phyloP scores from a whole-genome alignment of 164 flowering plant species.

The Aristolochia fimbriata region DNA sequence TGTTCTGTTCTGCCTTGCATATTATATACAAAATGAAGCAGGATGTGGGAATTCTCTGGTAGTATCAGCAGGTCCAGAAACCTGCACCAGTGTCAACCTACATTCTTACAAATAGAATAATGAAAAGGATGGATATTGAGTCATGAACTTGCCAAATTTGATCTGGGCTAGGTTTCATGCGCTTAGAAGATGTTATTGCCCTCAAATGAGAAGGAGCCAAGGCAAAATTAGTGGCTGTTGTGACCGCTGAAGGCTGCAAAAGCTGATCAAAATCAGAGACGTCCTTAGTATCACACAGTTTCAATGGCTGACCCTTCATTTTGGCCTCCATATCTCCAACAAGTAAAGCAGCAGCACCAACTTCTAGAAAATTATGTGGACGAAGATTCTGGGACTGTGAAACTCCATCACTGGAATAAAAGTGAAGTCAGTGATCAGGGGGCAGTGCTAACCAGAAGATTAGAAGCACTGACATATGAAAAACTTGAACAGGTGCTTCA shows the following conservation, averaged over 20 bases:
- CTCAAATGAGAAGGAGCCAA: constrained; percentile 77
- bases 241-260: constrained; percentile 70
- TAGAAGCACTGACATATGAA: too few species aligned
- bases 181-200: constrained; percentile 85
- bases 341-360: constrained; percentile 94
- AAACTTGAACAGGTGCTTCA: too few species aligned
- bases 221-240: constrained; percentile 57
- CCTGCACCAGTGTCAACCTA: background rate
- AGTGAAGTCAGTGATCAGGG: background rate
- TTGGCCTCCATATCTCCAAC: constrained; percentile 77
- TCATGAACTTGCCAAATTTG: constrained; percentile 61
- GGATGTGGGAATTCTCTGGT: too few species aligned
- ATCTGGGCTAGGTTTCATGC: constrained; percentile 57
- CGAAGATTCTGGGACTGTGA: constrained; percentile 41
- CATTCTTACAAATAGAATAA: background rate
- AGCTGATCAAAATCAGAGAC: constrained; percentile 73
- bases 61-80: too few species aligned
- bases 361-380: constrained; percentile 65
- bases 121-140: background rate
- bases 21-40: too few species aligned
- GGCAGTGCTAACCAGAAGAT: too few species aligned
- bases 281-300: constrained; percentile 36
- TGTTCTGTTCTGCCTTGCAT: background rate
- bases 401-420: constrained; percentile 43
- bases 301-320: constrained; percentile 59